Percentiles rank a stretch among this genome's conserved stretches.
phyloP scores from a whole-genome alignment of 768 basidiomycete genomes.

The Mycena vulgaris region DNA sequence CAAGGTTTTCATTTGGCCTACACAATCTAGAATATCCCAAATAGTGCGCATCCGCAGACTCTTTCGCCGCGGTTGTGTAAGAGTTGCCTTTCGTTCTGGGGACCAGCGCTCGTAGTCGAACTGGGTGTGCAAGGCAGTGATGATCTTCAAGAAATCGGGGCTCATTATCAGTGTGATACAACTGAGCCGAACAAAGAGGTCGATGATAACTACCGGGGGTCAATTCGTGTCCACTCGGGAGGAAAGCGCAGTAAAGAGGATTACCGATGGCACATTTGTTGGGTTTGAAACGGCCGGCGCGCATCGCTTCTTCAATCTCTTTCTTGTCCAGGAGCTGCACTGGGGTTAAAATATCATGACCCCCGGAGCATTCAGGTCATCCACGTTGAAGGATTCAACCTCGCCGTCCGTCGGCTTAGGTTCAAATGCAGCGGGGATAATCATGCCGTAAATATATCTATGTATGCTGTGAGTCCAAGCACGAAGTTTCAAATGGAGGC shows the following conservation, averaged over 20 bases:
- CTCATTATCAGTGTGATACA: constrained; percentile 92
- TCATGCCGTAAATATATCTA: constrained; percentile 91
- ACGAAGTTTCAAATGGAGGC: too few species aligned
- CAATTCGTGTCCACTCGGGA: neutral
- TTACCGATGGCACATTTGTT: constrained; percentile 91
- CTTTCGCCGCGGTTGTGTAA: too few species aligned
- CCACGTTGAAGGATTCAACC: constrained; percentile 95
- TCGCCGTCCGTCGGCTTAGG: constrained; percentile 92
- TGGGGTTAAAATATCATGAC: neutral
- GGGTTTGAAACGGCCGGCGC: constrained; percentile 86
- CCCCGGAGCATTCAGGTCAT: constrained; percentile 40
- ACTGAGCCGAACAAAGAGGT: constrained; percentile 91
- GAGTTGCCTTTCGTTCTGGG: too few species aligned
- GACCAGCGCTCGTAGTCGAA: constrained; percentile 79
- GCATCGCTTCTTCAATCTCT: constrained; percentile 75
- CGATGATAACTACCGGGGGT: constrained; percentile 88
- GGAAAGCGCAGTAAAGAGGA: too few species aligned
- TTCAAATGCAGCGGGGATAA: constrained; percentile 71
- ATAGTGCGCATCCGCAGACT: too few species aligned
- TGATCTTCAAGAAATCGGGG: constrained; percentile 84
- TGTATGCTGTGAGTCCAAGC: too few species aligned
- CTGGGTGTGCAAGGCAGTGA: constrained; percentile 79
- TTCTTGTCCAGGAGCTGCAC: constrained; percentile 76
- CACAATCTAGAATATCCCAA: too few species aligned
- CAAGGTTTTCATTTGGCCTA: too few species aligned